phyloP scores from a whole-genome alignment of 2,329 filamentous ascomycete genomes.

The Elsinoe fawcettii region DNA sequence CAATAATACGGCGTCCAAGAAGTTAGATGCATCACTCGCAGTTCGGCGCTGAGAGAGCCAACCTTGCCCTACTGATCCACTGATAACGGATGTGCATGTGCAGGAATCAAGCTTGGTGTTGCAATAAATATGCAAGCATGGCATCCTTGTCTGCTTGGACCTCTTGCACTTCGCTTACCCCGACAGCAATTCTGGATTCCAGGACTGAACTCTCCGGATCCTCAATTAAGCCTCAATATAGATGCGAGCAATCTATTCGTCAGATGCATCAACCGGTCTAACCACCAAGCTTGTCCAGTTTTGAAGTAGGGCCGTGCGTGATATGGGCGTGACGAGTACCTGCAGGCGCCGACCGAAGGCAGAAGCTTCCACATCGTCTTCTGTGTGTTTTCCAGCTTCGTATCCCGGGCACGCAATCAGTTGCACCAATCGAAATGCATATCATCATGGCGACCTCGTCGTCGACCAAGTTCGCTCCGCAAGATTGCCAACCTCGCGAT shows the following conservation, averaged over 20 bases:
- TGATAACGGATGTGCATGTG: conserved; percentile 9
- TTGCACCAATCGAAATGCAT: conserved; percentile 3
- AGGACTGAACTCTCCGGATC: not conserved
- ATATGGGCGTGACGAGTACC: conserved; percentile 9
- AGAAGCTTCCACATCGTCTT: conserved; percentile 9
- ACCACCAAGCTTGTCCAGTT: conserved; percentile 6
- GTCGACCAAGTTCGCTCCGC: conserved; percentile 1
- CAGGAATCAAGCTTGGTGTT: not conserved
- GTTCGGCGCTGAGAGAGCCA: conserved; percentile 2
- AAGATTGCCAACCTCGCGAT: conserved; percentile 3
- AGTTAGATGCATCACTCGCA: conserved; percentile 2
- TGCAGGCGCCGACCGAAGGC: conserved; percentile 1
- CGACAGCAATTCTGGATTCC: not conserved
- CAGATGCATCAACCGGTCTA: conserved; percentile 11
- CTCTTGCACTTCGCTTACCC: conserved; percentile 5
- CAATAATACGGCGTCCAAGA: conserved; percentile 4
- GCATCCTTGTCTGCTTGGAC: conserved; percentile 4
- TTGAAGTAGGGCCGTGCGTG: conserved; percentile 12
- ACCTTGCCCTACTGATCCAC: not conserved
- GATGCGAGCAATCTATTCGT: conserved; percentile 12
- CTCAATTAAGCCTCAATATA: conserved; percentile 10
- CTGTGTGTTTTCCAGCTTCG: not conserved
- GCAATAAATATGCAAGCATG: not conserved
- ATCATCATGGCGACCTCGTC: not conserved
- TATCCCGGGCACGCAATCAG: conserved; percentile 10